Percentiles rank a stretch among this genome's conserved stretches.
Conservation (phyloP, 1,284 basidiomycete genomes). For the Cutaneotrichosporon arboriforme region DNA sequence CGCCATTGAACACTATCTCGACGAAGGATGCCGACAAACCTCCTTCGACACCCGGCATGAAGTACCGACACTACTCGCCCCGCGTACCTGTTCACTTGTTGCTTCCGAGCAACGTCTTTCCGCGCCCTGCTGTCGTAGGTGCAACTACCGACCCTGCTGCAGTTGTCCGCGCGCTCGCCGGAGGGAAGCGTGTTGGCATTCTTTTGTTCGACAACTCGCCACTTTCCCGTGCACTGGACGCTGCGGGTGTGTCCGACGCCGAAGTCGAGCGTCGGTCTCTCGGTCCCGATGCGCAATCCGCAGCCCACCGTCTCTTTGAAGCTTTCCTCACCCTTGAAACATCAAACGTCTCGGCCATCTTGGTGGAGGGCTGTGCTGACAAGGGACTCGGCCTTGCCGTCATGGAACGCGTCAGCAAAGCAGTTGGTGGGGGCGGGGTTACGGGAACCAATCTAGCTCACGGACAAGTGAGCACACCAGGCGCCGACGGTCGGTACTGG, state of each 20-base stretch:
- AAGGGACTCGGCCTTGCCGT: constrained; percentile 82
- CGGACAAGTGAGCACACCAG: constrained; percentile 17
- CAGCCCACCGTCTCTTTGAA: constrained; percentile 79
- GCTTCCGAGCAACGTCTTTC: constrained; percentile 51
- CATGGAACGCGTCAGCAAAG: constrained; percentile 97
- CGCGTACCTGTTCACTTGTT: constrained; percentile 74
- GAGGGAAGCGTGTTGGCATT: constrained; percentile 51
- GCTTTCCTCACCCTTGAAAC: constrained; percentile 75
- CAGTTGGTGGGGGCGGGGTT: constrained; percentile 59
- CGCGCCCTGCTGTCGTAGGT: constrained; percentile 47
- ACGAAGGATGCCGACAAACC: neutral
- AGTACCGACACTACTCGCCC: constrained; percentile 96
- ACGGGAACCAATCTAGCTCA: constrained; percentile 24
- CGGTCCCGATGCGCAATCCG: constrained; percentile 64
- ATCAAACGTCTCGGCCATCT: constrained; percentile 64
- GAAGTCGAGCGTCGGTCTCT: constrained; percentile 51
- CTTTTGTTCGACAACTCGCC: constrained; percentile 63
- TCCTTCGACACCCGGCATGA: constrained; percentile 99
- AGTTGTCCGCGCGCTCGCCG: constrained; percentile 6
- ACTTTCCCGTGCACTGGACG: constrained; percentile 13
- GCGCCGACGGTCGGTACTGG: constrained; percentile 17
- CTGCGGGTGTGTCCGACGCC: neutral
- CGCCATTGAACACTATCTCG: neutral
- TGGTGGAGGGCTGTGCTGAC: constrained; percentile 81
- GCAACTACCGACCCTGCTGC: constrained; percentile 4